Conservation (phyloP, 306 rosid genomes). For the Hippophae rhamnoides region DNA sequence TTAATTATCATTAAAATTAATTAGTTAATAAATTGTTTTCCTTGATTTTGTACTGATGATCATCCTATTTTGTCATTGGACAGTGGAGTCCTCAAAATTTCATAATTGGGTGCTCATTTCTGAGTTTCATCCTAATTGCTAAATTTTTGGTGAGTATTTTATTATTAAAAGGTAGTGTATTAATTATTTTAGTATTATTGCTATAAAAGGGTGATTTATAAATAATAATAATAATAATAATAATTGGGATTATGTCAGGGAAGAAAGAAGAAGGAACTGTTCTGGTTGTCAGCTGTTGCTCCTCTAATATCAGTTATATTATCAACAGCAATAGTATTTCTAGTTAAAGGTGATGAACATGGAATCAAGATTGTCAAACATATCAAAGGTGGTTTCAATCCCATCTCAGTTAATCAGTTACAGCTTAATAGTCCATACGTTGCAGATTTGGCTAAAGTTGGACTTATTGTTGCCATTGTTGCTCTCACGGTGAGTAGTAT, state of each 20-base stretch:
- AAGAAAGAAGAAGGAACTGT: constrained; percentile 48
- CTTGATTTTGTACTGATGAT: neutral
- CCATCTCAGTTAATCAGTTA: constrained; percentile 53
- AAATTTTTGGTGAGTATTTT: constrained; percentile 50
- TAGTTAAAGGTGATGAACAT: constrained; percentile 48
- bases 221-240: too few species aligned
- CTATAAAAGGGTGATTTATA: neutral
- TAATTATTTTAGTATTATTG: neutral
- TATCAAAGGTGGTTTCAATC: constrained; percentile 67
- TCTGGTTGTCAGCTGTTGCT: constrained; percentile 75
- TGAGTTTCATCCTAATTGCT: constrained; percentile 48
- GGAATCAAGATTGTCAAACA: constrained; percentile 76
- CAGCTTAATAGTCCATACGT: constrained; percentile 34
- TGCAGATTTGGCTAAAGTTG: constrained; percentile 47
- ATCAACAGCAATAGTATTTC: constrained; percentile 55
- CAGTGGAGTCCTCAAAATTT: constrained; percentile 72
- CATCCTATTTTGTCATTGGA: neutral
- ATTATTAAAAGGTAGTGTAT: neutral
- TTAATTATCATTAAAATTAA: neutral
- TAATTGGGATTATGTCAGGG: constrained; percentile 29
- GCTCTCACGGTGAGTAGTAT: constrained; percentile 55
- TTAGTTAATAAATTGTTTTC: too few species aligned
- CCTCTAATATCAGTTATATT: constrained; percentile 58
- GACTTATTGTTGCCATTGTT: constrained; percentile 52
- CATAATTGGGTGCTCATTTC: constrained; percentile 57